Conservation (phyloP, 1,284 basidiomycete species). For the Ceratobasidium theobromae region DNA sequence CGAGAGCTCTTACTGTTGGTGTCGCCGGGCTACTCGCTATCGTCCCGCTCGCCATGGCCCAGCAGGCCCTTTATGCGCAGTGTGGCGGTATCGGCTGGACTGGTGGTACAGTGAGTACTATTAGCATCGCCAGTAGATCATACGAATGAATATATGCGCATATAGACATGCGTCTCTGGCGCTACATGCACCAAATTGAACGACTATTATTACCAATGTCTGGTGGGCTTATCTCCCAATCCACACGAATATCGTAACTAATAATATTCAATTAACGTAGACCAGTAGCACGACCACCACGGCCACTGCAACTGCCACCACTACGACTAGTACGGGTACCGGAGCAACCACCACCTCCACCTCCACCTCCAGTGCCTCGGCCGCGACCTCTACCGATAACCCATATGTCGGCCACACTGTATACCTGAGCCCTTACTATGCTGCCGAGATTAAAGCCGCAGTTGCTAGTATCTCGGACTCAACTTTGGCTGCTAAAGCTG, state of each 20-base stretch:
- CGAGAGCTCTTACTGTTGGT: constrained; percentile 19
- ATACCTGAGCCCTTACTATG: constrained; percentile 32
- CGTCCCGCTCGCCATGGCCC: constrained; percentile 24
- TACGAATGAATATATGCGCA: neutral
- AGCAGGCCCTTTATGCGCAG: constrained; percentile 29
- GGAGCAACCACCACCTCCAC: neutral
- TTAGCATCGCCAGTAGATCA: no score
- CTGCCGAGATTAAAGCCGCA: constrained; percentile 31
- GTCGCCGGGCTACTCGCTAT: constrained; percentile 15
- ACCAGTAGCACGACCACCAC: no score
- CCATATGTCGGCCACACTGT: constrained; percentile 24
- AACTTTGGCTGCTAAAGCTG: constrained; percentile 33
- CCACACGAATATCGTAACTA: no score
- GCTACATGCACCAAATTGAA: constrained; percentile 48
- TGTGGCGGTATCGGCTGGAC: constrained; percentile 33
- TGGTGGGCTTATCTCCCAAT: no score
- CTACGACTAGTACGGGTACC: neutral
- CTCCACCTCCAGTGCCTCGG: neutral
- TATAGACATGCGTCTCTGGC: constrained; percentile 20
- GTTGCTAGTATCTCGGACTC: constrained; percentile 2
- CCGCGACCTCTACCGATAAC: constrained; percentile 6
- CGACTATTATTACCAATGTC: constrained; percentile 59
- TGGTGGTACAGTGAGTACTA: constrained; percentile 16
- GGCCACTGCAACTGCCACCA: neutral
- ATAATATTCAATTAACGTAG: no score